A percentile compares a stretch with the other conserved stretches of the same genome.
Evolutionary conservation across 2,329 filamentous ascomycete species (phyloP).

Genomic region (Fusarium sp.): DNA sequence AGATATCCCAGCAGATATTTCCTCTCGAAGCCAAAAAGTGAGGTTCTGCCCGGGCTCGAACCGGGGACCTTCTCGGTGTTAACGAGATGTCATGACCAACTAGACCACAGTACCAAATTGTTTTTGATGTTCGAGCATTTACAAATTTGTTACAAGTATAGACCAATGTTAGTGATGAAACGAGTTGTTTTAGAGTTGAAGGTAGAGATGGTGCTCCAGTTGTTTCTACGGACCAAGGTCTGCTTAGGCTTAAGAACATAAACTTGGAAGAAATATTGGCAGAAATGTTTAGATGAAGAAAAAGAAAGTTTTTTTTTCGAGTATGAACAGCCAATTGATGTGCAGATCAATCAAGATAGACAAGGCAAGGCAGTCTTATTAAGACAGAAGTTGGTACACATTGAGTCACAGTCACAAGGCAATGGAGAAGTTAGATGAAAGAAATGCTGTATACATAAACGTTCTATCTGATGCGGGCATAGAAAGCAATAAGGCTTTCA

Average conservation of each 20-base stretch:
- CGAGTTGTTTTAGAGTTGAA: neutral
- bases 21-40: neutral
- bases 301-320: neutral
- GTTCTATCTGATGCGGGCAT: slow-evolving; percentile 16
- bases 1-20: neutral
- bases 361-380: neutral
- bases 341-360: neutral
- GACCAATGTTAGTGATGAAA: rapidly evolving
- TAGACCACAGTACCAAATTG: neutral
- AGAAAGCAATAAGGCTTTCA: slow-evolving; percentile 27
- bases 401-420: neutral
- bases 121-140: neutral
- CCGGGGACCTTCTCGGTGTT: neutral
- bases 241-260: neutral
- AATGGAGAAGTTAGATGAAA: neutral
- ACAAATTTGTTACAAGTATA: neutral
- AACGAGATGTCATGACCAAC: neutral
- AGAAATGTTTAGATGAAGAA: neutral
- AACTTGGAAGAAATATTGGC: neutral
- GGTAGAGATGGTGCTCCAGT: neutral
- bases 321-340: neutral
- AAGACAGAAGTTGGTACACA: neutral
- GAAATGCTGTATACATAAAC: neutral
- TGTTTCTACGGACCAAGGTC: neutral
- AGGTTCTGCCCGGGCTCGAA: neutral